Percentiles rank a stretch among this genome's conserved stretches.
Evolutionary conservation across 257 asterid species (phyloP).

Genomic region (Solanum microdontum): DNA sequence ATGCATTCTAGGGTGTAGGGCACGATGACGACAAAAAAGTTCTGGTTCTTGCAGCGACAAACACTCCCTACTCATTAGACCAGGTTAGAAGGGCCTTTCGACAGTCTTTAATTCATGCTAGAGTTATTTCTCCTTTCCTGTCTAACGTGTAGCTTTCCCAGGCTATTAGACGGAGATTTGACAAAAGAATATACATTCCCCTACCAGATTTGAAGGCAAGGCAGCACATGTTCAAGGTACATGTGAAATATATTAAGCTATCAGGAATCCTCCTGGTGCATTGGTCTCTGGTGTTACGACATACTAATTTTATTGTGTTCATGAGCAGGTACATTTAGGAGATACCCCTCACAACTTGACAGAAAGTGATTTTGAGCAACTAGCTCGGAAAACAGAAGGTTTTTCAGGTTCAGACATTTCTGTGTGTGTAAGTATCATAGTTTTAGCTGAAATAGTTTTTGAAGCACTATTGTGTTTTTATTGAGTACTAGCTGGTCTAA

Average conservation of each 20-base stretch:
- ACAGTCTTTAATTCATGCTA: background rate
- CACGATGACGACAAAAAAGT: slow-evolving; percentile 12
- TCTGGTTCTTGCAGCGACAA: slow-evolving; percentile 19
- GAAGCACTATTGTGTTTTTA: background rate
- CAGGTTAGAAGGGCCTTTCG: background rate
- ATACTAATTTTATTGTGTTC: background rate
- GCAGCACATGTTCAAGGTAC: slow-evolving; percentile 21
- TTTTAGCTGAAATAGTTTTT: background rate
- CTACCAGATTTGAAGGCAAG: slow-evolving; percentile 22
- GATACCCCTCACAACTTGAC: slow-evolving; percentile 66
- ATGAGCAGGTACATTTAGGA: slow-evolving; percentile 65
- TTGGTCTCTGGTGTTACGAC: background rate
- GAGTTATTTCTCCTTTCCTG: background rate
- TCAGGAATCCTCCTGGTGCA: background rate
- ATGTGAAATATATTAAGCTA: background rate
- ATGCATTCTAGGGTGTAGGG: slow-evolving; percentile 12
- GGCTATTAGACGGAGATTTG: slow-evolving; percentile 22
- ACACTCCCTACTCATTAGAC: slow-evolving; percentile 14
- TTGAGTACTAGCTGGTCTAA: background rate
- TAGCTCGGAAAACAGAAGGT: slow-evolving; percentile 61
- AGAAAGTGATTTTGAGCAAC: slow-evolving; percentile 58
- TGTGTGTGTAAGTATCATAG: slow-evolving; percentile 53
- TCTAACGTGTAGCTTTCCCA: background rate
- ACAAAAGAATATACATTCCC: slow-evolving; percentile 20
- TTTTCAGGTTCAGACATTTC: slow-evolving; percentile 73